Percentiles rank a stretch among this genome's conserved stretches.
Conservation (phyloP, 352 stramenopile genomes). For the Phytopythium boreale region DNA sequence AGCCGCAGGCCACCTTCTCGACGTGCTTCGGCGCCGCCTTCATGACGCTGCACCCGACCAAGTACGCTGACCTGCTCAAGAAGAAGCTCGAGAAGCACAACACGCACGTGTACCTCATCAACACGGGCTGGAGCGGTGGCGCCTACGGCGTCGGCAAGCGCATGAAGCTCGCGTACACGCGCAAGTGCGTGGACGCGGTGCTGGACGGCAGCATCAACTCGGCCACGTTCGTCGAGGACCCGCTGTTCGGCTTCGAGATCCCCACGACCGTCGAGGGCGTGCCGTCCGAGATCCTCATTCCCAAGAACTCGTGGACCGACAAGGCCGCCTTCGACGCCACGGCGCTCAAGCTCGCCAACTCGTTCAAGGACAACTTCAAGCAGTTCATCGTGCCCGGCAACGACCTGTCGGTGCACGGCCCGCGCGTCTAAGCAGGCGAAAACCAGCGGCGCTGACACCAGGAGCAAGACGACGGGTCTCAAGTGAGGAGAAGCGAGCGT, state of each 20-base stretch:
- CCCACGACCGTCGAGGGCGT: conserved; percentile 58
- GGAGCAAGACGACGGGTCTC: not conserved
- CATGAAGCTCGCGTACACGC: conserved; percentile 91
- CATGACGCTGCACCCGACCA: conserved; percentile 95
- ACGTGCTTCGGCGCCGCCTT: conserved; percentile 98
- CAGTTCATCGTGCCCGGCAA: conserved; percentile 81
- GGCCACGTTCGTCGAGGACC: conserved; percentile 61
- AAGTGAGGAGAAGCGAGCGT: not conserved
- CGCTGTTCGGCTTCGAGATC: conserved; percentile 73
- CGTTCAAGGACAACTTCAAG: conserved; percentile 85
- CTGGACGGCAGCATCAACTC: conserved; percentile 58
- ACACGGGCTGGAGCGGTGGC: conserved; percentile 96
- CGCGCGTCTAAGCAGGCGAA: conserved; percentile 33
- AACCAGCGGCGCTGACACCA: not conserved
- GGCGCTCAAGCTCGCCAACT: conserved; percentile 66
- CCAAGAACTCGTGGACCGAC: conserved; percentile 72
- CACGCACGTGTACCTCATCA: conserved; percentile 95
- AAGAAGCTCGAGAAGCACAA: conserved; percentile 96
- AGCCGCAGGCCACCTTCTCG: conserved; percentile 95
- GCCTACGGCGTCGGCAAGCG: conserved; percentile 94
- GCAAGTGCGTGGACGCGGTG: conserved; percentile 60
- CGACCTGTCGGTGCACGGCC: conserved; percentile 64
- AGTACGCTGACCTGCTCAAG: conserved; percentile 96
- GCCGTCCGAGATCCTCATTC: conserved; percentile 73
- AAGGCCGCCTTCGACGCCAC: conserved; percentile 78